These are phyloP conservation scores for Didymella segeticola DNA, from an alignment of 2,329 filamentous ascomycete species.

Conservation along the genomic window DNA sequence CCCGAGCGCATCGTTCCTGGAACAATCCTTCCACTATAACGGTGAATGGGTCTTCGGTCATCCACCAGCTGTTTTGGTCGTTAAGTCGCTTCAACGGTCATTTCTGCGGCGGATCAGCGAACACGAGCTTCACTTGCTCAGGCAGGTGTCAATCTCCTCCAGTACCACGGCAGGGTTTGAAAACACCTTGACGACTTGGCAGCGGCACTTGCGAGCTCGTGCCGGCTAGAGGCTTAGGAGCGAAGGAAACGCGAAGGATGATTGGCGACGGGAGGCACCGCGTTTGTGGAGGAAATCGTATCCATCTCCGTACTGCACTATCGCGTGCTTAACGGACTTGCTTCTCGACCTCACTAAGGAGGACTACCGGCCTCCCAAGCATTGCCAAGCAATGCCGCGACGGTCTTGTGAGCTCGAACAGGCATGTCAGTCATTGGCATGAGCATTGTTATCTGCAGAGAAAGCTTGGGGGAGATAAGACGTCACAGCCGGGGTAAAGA, in stretches of 20 bases:
- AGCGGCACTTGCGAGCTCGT: slow-evolving; percentile 4
- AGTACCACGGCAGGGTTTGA: neutral
- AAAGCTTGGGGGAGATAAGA: slow-evolving; percentile 17
- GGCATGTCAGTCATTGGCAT: slow-evolving; percentile 12
- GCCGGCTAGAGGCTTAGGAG: neutral
- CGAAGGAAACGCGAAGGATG: slow-evolving; percentile 3
- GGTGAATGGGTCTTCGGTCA: neutral
- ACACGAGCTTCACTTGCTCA: slow-evolving; percentile 13
- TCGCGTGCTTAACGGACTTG: slow-evolving; percentile 9
- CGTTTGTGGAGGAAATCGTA: slow-evolving; percentile 5
- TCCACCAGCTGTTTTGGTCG: slow-evolving; percentile 12
- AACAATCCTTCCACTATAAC: slow-evolving; percentile 1
- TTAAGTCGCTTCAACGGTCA: slow-evolving; percentile 3
- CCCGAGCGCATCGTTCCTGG: slow-evolving; percentile 1
- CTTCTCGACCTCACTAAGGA: slow-evolving; percentile 4
- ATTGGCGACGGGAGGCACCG: slow-evolving; percentile 16
- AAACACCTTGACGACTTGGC: slow-evolving; percentile 3
- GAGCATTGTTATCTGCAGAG: neutral
- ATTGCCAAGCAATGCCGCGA: slow-evolving; percentile 17
- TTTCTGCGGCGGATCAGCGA: neutral
- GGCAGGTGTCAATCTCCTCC: slow-evolving; percentile 11
- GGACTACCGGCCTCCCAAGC: slow-evolving; percentile 12
- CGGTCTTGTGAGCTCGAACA: slow-evolving; percentile 13
- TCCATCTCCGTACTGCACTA: neutral
- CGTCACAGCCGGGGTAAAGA: slow-evolving; percentile 1